A percentile compares a stretch with the other conserved stretches of the same genome.
Conservation (phyloP, 352 stramenopile species). For the Chrysophaeum taylorii region DNA sequence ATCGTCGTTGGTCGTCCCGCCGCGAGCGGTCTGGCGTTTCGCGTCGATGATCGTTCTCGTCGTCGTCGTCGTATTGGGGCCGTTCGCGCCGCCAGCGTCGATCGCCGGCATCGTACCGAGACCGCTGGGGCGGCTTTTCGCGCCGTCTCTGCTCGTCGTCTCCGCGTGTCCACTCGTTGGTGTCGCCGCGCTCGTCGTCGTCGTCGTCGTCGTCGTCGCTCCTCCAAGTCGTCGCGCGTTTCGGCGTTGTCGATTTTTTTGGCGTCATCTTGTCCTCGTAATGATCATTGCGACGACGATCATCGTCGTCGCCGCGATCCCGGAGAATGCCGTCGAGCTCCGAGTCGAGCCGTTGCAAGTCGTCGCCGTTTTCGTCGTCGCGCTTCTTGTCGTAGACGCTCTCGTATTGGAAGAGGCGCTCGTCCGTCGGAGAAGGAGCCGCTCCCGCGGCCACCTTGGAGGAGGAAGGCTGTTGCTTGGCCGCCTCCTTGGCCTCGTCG, state of each 20-base stretch:
- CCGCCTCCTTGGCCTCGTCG: not conserved
- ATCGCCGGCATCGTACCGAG: not conserved
- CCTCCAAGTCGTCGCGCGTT: not conserved
- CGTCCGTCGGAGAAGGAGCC: too few species aligned
- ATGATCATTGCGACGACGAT: too few species aligned
- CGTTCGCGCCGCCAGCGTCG: not conserved
- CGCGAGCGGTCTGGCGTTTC: not conserved
- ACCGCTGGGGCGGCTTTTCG: not conserved
- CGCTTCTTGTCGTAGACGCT: not conserved
- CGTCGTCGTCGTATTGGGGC: not conserved
- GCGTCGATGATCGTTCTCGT: not conserved
- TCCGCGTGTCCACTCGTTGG: not conserved
- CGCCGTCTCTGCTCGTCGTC: not conserved
- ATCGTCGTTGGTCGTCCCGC: too few species aligned
- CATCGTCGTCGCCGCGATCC: not conserved
- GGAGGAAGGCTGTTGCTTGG: too few species aligned
- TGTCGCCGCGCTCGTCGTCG: not conserved
- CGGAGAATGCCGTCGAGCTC: constrained; percentile 4
- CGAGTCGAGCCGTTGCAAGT: not conserved
- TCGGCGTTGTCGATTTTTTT: not conserved
- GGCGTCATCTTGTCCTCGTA: not conserved
- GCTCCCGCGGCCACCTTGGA: too few species aligned
- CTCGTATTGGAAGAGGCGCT: too few species aligned
- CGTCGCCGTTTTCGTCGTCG: not conserved
- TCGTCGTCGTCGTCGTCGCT: not conserved